phyloP scores from a whole-genome alignment of 805 yeast species.

The Saccharomycopsis fermentans region DNA sequence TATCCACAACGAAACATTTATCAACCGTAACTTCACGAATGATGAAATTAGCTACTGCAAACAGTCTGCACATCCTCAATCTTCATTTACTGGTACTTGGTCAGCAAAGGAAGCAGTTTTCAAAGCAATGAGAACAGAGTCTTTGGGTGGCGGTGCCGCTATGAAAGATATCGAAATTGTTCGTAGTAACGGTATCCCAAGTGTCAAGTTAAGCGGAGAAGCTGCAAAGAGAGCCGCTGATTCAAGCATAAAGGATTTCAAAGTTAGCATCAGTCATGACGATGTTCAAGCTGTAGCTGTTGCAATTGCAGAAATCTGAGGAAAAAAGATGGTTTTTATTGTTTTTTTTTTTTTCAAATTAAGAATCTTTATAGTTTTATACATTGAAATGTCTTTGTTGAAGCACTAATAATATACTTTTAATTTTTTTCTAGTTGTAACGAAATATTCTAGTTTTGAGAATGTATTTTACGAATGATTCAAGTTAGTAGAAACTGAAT shows the following conservation, averaged over 20 bases:
- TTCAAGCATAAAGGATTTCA: constrained; percentile 61
- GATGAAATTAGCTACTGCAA: constrained; percentile 72
- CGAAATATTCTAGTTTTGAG: too few relatives aligned
- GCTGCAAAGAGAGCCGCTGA: constrained; percentile 66
- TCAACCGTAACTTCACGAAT: constrained; percentile 84
- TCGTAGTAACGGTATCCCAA: constrained; percentile 72
- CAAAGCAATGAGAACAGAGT: constrained; percentile 82
- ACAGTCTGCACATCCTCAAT: constrained; percentile 64
- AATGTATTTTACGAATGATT: too few relatives aligned
- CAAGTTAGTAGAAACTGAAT: too few relatives aligned
- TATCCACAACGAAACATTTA: constrained; percentile 78
- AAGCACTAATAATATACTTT: background rate
- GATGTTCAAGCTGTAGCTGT: constrained; percentile 97
- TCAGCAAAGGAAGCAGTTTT: constrained; percentile 98
- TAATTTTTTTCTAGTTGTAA: too few relatives aligned
- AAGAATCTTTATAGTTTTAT: background rate
- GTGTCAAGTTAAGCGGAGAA: constrained; percentile 62
- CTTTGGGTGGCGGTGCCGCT: constrained; percentile 93
- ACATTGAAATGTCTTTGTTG: background rate
- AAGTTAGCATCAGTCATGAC: constrained; percentile 90
- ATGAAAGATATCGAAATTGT: constrained; percentile 82
- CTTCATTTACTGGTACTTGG: constrained; percentile 97
- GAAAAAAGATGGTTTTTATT: background rate
- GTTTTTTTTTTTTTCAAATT: background rate
- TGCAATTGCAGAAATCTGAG: constrained; percentile 44